Conservation (phyloP, 202 grass and related monocot genomes). For the Carex sylvatica region DNA sequence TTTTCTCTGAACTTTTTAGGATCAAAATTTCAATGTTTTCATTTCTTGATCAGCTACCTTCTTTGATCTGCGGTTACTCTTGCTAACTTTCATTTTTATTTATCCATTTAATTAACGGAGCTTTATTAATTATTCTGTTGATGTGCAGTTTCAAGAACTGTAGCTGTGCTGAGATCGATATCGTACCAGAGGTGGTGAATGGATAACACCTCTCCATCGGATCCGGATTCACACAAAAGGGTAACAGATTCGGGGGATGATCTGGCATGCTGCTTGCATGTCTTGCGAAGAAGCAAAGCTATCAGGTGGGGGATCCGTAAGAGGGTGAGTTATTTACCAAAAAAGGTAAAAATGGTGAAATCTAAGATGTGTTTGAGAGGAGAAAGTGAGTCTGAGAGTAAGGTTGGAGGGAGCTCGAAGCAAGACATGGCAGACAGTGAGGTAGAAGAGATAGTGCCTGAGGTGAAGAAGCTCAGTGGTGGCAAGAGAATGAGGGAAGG, state of each 20-base stretch:
- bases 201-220: constrained; percentile 2
- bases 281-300: constrained; percentile 26
- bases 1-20: background rate
- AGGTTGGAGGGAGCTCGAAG: background rate
- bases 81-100: background rate
- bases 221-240: background rate
- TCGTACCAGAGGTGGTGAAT: background rate
- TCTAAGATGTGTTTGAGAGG: background rate
- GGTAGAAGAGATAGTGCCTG: background rate
- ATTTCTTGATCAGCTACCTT: background rate
- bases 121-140: too few relatives aligned
- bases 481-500: constrained; percentile 3
- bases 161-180: background rate
- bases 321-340: constrained; percentile 31
- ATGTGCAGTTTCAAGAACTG: too few relatives aligned
- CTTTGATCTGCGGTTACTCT: background rate
- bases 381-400: background rate
- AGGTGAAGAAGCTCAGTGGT: background rate
- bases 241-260: background rate
- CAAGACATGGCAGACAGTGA: background rate
- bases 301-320: constrained; percentile 38
- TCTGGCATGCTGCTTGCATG: constrained; percentile 25
- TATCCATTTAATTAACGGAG: background rate
- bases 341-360: constrained; percentile 8
- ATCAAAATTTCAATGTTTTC: background rate